Conservation (phyloP, 176 grass and related monocot genomes). For the Eragrostis nindensis region DNA sequence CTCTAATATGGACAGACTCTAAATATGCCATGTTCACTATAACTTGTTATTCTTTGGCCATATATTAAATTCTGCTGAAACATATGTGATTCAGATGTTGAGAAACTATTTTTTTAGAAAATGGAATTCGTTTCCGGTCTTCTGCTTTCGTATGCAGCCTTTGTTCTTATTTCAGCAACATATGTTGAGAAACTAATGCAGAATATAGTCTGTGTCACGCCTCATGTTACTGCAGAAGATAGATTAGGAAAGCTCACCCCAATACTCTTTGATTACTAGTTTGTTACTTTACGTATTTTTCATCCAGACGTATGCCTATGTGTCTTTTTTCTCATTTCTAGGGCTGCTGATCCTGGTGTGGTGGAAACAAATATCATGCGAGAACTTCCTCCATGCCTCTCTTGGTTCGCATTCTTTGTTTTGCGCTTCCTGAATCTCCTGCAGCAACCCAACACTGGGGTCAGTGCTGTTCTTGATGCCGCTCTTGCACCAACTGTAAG, state of each 20-base stretch:
- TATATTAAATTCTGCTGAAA: neutral
- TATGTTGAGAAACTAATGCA: too few relatives aligned
- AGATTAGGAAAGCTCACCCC: constrained; percentile 17
- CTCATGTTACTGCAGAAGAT: constrained; percentile 20
- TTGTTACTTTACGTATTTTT: constrained; percentile 11
- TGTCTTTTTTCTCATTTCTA: constrained; percentile 32
- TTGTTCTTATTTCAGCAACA: too few relatives aligned
- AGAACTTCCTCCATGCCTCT: constrained; percentile 69
- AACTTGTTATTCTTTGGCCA: neutral
- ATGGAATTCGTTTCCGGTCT: too few relatives aligned
- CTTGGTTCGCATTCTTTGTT: constrained; percentile 54
- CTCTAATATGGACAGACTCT: neutral
- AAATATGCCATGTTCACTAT: neutral
- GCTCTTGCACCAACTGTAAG: constrained; percentile 71
- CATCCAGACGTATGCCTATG: constrained; percentile 5
- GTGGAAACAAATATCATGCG: constrained; percentile 87
- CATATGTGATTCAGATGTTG: neutral
- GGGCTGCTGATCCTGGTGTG: constrained; percentile 80
- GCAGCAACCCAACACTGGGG: constrained; percentile 56
- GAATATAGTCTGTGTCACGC: neutral
- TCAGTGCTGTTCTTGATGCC: constrained; percentile 76
- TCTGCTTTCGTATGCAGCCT: too few relatives aligned
- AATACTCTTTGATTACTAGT: neutral
- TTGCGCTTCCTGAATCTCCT: constrained; percentile 57
- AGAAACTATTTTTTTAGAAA: neutral